phyloP scores from a whole-genome alignment of 768 basidiomycete species.

The Astraeus odoratus region DNA sequence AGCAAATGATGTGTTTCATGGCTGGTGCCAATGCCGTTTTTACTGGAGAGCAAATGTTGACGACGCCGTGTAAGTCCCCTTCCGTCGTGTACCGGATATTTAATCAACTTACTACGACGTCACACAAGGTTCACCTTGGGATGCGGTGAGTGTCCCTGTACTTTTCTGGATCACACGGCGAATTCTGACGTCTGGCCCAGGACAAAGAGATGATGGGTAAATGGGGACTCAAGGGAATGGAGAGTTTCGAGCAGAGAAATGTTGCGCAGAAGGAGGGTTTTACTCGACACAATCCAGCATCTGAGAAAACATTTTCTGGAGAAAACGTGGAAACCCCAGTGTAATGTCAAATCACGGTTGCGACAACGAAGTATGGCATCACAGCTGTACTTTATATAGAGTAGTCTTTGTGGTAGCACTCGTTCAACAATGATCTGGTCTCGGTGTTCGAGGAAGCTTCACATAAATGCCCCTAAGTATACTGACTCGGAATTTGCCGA shows the following conservation, averaged over 20 bases:
- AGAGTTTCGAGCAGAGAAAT: constrained; percentile 71
- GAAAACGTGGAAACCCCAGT: too few relatives aligned
- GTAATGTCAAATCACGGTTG: too few relatives aligned
- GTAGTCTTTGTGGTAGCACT: too few relatives aligned
- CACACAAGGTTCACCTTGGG: constrained; percentile 80
- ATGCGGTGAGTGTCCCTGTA: constrained; percentile 49
- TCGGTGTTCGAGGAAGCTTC: too few relatives aligned
- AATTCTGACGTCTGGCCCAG: constrained; percentile 26
- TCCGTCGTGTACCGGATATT: not conserved
- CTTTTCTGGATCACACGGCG: constrained; percentile 1
- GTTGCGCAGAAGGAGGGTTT: constrained; percentile 49
- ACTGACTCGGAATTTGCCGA: constrained; percentile 20
- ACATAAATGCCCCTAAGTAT: not conserved
- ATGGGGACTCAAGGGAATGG: constrained; percentile 91
- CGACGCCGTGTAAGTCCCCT: constrained; percentile 77
- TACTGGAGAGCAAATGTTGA: constrained; percentile 97
- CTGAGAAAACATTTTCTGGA: constrained; percentile 1
- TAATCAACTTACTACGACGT: constrained; percentile 4
- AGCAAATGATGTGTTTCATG: constrained; percentile 98
- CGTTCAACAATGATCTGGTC: too few relatives aligned
- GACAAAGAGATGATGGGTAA: constrained; percentile 92
- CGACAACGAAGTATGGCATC: too few relatives aligned
- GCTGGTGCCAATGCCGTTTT: constrained; percentile 98
- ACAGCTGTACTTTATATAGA: too few relatives aligned
- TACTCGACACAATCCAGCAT: constrained; percentile 8